Conservation (phyloP, 257 asterid species). For the Forsythia suspensa region DNA sequence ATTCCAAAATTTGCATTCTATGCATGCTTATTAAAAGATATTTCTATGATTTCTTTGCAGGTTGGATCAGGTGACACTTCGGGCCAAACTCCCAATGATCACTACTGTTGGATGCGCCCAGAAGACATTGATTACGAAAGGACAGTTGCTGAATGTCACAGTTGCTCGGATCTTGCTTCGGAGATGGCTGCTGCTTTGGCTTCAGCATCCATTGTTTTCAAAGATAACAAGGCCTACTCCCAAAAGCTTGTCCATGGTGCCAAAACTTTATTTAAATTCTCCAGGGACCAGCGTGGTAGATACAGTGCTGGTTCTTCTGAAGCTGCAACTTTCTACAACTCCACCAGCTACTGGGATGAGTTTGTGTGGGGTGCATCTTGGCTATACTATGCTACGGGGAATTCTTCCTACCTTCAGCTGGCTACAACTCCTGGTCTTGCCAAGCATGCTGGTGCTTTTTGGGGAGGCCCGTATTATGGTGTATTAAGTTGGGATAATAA, state of each 20-base stretch:
- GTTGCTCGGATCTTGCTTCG: constrained; percentile 92
- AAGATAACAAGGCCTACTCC: constrained; percentile 86
- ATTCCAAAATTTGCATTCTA: neutral
- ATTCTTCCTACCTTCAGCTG: constrained; percentile 73
- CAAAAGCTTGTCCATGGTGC: constrained; percentile 96
- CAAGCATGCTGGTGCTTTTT: constrained; percentile 91
- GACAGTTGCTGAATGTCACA: constrained; percentile 55
- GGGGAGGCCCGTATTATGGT: constrained; percentile 94
- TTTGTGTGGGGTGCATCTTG: constrained; percentile 93
- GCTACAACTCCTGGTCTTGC: constrained; percentile 81
- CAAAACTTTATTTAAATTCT: constrained; percentile 70
- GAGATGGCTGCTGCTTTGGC: constrained; percentile 99
- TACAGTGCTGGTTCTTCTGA: constrained; percentile 64
- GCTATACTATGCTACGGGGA: constrained; percentile 96
- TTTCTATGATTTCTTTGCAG: constrained; percentile 33
- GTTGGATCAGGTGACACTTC: constrained; percentile 85
- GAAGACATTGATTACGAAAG: constrained; percentile 86
- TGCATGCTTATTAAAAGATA: neutral
- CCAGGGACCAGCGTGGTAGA: constrained; percentile 88
- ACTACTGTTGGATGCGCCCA: constrained; percentile 93
- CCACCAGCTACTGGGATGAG: constrained; percentile 83
- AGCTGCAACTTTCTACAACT: constrained; percentile 69
- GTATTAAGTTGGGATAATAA: constrained; percentile 93
- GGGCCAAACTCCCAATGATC: constrained; percentile 76
- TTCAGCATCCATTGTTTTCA: constrained; percentile 94